phyloP scores from a whole-genome alignment of 1,284 basidiomycete species.

The Ceratobasidium sp. region DNA sequence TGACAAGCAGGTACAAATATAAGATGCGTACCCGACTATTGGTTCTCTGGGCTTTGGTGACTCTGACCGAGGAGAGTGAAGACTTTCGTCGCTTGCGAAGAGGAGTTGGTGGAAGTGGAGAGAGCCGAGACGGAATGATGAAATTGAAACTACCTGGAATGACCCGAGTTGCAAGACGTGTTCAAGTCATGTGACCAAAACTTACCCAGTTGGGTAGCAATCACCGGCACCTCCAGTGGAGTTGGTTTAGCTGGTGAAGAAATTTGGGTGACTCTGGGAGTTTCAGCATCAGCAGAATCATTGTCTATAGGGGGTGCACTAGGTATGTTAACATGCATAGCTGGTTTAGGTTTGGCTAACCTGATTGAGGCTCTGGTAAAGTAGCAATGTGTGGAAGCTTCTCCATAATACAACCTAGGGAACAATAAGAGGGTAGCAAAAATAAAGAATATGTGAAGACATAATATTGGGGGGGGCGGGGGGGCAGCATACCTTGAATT shows the following conservation, averaged over 20 bases:
- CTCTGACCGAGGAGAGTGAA: neutral
- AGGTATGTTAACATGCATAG: neutral
- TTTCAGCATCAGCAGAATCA: neutral
- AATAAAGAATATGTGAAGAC: no score
- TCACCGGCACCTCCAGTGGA: neutral
- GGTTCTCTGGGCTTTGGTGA: slow-evolving; percentile 4
- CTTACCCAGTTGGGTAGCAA: neutral
- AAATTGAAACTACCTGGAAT: neutral
- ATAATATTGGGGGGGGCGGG: no score
- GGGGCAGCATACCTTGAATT: no score
- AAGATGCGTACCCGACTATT: neutral
- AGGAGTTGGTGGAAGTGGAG: neutral
- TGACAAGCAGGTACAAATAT: neutral
- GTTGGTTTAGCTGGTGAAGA: neutral
- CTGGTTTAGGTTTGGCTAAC: neutral
- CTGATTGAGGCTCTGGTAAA: neutral
- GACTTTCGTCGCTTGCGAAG: neutral
- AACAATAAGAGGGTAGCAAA: neutral
- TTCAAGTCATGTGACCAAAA: neutral
- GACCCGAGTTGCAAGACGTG: neutral
- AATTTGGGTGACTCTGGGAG: neutral
- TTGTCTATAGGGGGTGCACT: neutral
- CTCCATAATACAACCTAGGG: neutral
- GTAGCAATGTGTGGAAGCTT: neutral
- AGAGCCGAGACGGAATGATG: neutral